Evolutionary conservation across 768 basidiomycete genomes (phyloP).

Genomic region (Leccinum rimulosum): DNA sequence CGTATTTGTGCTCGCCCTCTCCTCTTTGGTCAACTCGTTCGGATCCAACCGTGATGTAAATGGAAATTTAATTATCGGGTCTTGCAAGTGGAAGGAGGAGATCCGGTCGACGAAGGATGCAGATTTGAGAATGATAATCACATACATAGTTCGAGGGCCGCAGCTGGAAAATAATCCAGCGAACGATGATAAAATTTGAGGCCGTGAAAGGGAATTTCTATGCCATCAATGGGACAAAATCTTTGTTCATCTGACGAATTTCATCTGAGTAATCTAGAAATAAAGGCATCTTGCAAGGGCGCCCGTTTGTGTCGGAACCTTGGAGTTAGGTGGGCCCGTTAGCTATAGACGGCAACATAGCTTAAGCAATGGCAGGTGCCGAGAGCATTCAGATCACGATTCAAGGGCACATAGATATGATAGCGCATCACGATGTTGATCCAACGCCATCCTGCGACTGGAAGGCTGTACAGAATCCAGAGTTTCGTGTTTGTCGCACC

Average conservation of each 20-base stretch:
- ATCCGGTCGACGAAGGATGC: not conserved
- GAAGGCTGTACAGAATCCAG: not conserved
- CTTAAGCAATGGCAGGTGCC: not conserved
- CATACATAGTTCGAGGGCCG: not conserved
- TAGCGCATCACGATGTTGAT: not conserved
- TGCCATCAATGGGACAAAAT: not conserved
- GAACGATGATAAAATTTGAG: not conserved
- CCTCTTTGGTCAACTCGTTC: not conserved
- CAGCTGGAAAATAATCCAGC: not conserved
- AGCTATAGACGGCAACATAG: not conserved
- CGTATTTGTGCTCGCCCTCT: not conserved
- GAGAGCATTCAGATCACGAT: not conserved
- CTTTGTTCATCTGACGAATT: not conserved
- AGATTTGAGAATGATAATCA: not conserved
- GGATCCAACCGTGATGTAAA: not conserved
- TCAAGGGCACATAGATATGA: not conserved
- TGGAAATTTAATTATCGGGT: not conserved
- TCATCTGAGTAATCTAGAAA: not conserved
- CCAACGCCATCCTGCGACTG: not conserved
- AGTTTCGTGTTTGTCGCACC: not conserved
- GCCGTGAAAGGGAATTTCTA: not conserved
- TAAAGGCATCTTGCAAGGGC: not conserved
- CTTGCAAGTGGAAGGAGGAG: not conserved
- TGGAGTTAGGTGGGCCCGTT: not conserved
- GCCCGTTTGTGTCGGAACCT: not conserved